A percentile compares a stretch with the other conserved stretches of the same genome.
phyloP scores from a whole-genome alignment of 2,329 filamentous ascomycete species.

The Aureobasidium vineae region DNA sequence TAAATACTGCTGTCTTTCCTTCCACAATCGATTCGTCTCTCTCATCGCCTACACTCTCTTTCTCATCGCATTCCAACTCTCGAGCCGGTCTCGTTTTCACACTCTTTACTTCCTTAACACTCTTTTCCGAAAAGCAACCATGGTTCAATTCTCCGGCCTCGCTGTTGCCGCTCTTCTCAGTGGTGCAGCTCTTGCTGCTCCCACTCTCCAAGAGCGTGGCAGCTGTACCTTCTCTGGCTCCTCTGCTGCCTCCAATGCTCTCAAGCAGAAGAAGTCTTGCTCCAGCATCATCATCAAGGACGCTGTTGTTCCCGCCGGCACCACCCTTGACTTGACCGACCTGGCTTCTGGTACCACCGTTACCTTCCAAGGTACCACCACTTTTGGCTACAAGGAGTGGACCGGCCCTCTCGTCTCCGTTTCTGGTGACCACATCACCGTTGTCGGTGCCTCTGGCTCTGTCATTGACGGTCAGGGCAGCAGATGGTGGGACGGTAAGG shows the following conservation, averaged over 20 bases:
- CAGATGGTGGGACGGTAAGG: constrained; percentile 62
- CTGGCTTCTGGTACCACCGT: constrained; percentile 45
- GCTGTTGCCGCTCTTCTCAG: constrained; percentile 20
- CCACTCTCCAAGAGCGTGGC: constrained; percentile 15
- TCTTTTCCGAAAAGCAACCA: constrained; percentile 16
- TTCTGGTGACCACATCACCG: constrained; percentile 55
- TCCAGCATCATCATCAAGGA: constrained; percentile 42
- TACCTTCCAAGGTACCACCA: constrained; percentile 63
- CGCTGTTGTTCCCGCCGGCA: constrained; percentile 41
- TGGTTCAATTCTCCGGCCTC: constrained; percentile 25
- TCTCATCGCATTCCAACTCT: constrained; percentile 10
- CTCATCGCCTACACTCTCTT: constrained; percentile 14
- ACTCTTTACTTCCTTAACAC: constrained; percentile 19
- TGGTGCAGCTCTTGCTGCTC: constrained; percentile 27
- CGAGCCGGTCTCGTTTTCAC: constrained; percentile 19
- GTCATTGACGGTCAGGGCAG: constrained; percentile 57
- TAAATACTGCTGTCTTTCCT: constrained; percentile 4
- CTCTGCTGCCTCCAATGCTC: constrained; percentile 24
- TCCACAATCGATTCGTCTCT: neutral
- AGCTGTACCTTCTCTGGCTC: constrained; percentile 29
- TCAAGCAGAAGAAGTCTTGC: constrained; percentile 33
- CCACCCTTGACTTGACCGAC: constrained; percentile 40
- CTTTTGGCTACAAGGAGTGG: constrained; percentile 66
- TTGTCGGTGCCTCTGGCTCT: constrained; percentile 54
- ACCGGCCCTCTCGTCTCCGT: constrained; percentile 62